Evolutionary conservation across 306 rosid species (phyloP).

Genomic region (Betula pendula): DNA sequence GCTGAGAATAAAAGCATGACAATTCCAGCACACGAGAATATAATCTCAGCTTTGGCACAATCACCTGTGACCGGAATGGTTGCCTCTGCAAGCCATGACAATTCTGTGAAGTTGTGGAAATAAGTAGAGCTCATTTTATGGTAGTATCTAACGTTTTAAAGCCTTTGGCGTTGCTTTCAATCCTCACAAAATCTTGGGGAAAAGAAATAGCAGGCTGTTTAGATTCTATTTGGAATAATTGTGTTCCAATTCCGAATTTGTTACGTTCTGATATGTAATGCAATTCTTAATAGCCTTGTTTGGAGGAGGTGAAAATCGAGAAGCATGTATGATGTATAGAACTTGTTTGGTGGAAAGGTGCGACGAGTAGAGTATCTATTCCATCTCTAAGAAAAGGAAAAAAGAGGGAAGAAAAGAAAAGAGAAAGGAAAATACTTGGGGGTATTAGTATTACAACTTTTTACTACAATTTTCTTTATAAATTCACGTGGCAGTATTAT

Average conservation of each 20-base stretch:
- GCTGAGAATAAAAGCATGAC: slow-evolving; percentile 54
- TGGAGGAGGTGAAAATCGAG: not conserved
- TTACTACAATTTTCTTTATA: no score
- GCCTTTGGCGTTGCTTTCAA: slow-evolving; percentile 12
- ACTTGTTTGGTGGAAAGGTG: not conserved
- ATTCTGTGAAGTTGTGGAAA: slow-evolving; percentile 49
- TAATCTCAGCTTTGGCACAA: slow-evolving; percentile 48
- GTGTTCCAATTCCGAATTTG: not conserved
- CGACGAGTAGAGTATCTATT: not conserved
- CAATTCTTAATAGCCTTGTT: not conserved
- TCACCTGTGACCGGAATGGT: slow-evolving; percentile 52
- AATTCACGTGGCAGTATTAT: no score
- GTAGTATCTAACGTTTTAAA: slow-evolving; percentile 22
- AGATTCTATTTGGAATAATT: not conserved
- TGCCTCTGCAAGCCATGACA: slow-evolving; percentile 58
- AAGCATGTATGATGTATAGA: not conserved
- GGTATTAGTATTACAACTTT: no score
- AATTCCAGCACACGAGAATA: slow-evolving; percentile 40
- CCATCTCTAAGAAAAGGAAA: no score
- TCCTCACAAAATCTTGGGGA: slow-evolving; percentile 20
- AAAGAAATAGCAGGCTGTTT: slow-evolving; percentile 14
- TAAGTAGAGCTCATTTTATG: slow-evolving; percentile 23
- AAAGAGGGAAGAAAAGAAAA: no score
- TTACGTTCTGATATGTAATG: not conserved
- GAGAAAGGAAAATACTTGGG: no score